Evolutionary conservation across 331 rosid species (phyloP), one percentile per base, ranked within the genome.

Genomic region (Spiraea crenata): DNA sequence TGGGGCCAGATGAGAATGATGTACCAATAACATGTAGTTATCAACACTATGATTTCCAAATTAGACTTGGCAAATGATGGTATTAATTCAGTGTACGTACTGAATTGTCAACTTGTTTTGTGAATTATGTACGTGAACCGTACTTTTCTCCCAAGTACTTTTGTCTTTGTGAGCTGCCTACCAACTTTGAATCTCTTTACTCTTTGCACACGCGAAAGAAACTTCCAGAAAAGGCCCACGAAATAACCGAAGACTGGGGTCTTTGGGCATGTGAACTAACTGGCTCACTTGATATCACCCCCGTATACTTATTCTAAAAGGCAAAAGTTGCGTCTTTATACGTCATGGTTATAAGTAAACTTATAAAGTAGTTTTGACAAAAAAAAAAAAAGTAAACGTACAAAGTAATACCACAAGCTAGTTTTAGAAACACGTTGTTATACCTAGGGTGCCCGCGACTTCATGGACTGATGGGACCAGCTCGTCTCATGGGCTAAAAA

Each of bases 201-300:
- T 63, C 17, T 38, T 58, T 7, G 16, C 52, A 45, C 70, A 63
- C 76, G 63, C 38, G 35, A 63, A 52, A 39, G 77, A 77, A 80
- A 58, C 72, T 84, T 84, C 83, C 76, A 64, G 45, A 59, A 65
- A 74, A 58, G 71, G 82, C 69, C 79, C 74, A 70, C 52, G 69
- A 4, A 57, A 63, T 38, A 57, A 60, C 65, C 65, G 65, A 58
- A 71, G 60, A 51, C 6, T 0, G 46, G 44, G 45, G 34, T 61
- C 71, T 65, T 59, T 72, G 75, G 78, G 56, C 78, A 67, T 76
- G 74, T 67, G 74, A 66, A 39, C 39, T 70, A 55, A 63, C 5
- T 70, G 65, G 56, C 46, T 19, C 74, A 31, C 65, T 70, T 16
- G 65, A 44, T 45, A 69, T 42, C 44, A 42, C 55, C 63, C 40